A percentile compares a stretch with the other conserved stretches of the same genome.
Conservation (phyloP, 805 yeast genomes). For the Saturnispora sekii region DNA sequence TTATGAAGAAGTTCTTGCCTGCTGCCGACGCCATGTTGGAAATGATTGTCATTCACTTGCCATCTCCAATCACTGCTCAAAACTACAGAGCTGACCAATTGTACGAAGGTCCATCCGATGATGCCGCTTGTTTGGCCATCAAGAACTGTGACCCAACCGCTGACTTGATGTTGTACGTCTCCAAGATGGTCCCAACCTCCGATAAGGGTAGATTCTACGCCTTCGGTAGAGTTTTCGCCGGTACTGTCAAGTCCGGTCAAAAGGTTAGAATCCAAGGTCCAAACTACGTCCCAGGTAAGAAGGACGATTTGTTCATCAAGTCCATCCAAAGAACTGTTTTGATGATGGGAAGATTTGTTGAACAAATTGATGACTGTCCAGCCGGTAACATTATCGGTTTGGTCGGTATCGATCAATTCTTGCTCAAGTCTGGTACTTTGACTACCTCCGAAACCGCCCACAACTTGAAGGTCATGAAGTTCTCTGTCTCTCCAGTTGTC, state of each 20-base stretch:
- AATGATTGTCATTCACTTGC: slow-evolving; percentile 97
- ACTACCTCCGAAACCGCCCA: slow-evolving; percentile 95
- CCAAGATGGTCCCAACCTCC: slow-evolving; percentile 99
- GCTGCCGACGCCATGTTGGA: slow-evolving; percentile 99
- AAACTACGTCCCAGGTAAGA: slow-evolving; percentile 97
- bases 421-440: slow-evolving; percentile 97
- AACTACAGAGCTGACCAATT: slow-evolving; percentile 97
- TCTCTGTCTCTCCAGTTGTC: slow-evolving; percentile 99
- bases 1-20: slow-evolving; percentile 99
- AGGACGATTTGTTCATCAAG: slow-evolving; percentile 95
- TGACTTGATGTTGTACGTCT: slow-evolving; percentile 97
- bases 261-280: slow-evolving; percentile 99
- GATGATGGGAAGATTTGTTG: slow-evolving; percentile 99
- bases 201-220: slow-evolving; percentile 99
- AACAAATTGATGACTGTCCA: slow-evolving; percentile 98
- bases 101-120: slow-evolving; percentile 98
- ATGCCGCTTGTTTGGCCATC: slow-evolving; percentile 82
- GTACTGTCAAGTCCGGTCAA: slow-evolving; percentile 98
- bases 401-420: slow-evolving; percentile 99
- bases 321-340: slow-evolving; percentile 98
- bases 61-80: slow-evolving; percentile 99
- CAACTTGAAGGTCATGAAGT: slow-evolving; percentile 99
- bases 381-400: slow-evolving; percentile 99
- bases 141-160: slow-evolving; percentile 98
- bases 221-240: slow-evolving; percentile 99